These are phyloP conservation scores for Lactarius hatsudake DNA, from an alignment of 768 basidiomycete genomes.

Conservation along the genomic window DNA sequence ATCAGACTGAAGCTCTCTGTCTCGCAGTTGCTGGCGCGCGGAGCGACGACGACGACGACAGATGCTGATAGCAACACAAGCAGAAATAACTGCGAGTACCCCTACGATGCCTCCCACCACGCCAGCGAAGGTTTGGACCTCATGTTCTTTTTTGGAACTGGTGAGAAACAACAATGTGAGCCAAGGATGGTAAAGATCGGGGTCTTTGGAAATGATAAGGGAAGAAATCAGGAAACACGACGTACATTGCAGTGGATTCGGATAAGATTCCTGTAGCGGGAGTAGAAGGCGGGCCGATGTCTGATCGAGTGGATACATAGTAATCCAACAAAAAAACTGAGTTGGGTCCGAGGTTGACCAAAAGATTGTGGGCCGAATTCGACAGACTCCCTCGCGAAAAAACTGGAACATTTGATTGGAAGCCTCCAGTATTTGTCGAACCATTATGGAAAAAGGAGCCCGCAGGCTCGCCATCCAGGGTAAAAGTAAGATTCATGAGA, in stretches of 20 bases:
- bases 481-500: slow-evolving; percentile 44
- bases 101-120: slow-evolving; percentile 53
- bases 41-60: slow-evolving; percentile 45
- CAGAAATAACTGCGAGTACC: slow-evolving; percentile 45
- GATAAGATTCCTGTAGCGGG: background rate
- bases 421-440: slow-evolving; percentile 32
- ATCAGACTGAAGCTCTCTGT: slow-evolving; percentile 24
- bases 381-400: slow-evolving; percentile 38
- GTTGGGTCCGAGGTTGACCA: slow-evolving; percentile 43
- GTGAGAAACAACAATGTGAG: slow-evolving; percentile 7
- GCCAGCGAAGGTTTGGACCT: slow-evolving; percentile 50
- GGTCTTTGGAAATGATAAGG: background rate
- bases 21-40: slow-evolving; percentile 40
- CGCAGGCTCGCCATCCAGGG: slow-evolving; percentile 38
- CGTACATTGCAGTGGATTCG: background rate
- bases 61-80: slow-evolving; percentile 51
- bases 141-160: slow-evolving; percentile 29
- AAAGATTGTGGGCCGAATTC: slow-evolving; percentile 43
- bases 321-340: slow-evolving; percentile 52
- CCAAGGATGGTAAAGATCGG: background rate
- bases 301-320: slow-evolving; percentile 38
- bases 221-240: background rate
- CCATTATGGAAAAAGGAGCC: slow-evolving; percentile 36
- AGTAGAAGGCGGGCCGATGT: slow-evolving; percentile 1
- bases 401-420: slow-evolving; percentile 37